Conservation (phyloP, 805 yeast genomes). For the Metschnikowia similis region DNA sequence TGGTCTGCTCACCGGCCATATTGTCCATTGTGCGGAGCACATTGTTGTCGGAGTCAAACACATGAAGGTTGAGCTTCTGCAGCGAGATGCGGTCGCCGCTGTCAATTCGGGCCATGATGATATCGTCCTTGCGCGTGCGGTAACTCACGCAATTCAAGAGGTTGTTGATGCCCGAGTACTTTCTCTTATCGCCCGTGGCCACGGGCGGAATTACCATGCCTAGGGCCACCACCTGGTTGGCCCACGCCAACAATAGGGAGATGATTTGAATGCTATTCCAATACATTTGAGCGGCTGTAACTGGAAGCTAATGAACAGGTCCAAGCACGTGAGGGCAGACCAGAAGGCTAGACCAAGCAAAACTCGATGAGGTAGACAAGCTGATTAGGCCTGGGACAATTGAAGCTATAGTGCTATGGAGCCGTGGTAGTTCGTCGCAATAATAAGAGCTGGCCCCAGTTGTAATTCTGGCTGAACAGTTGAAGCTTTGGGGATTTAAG, state of each 20-base stretch:
- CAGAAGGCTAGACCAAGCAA: too few relatives aligned
- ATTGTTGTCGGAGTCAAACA: slow-evolving; percentile 37
- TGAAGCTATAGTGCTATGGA: too few relatives aligned
- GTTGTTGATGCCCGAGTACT: slow-evolving; percentile 27
- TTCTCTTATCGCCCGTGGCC: slow-evolving; percentile 25
- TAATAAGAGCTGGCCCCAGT: too few relatives aligned
- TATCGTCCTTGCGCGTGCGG: slow-evolving; percentile 33
- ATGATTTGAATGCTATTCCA: not conserved
- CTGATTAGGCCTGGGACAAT: too few relatives aligned
- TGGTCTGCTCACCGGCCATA: slow-evolving; percentile 25
- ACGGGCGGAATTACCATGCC: slow-evolving; percentile 36
- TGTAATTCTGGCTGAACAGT: too few relatives aligned
- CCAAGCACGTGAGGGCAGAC: too few relatives aligned
- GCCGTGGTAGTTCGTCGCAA: too few relatives aligned
- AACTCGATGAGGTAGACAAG: too few relatives aligned
- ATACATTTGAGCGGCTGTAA: too few relatives aligned
- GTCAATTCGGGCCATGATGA: slow-evolving; percentile 29
- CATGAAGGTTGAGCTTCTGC: slow-evolving; percentile 33
- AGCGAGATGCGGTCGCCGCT: slow-evolving; percentile 29
- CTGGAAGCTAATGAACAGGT: too few relatives aligned
- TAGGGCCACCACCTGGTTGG: slow-evolving; percentile 15
- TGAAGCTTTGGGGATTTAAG: too few relatives aligned
- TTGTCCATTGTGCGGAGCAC: slow-evolving; percentile 29
- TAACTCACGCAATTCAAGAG: slow-evolving; percentile 35
- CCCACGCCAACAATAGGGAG: slow-evolving; percentile 2